phyloP scores from a whole-genome alignment of 208 protist genomes.

The Leishmania major region DNA sequence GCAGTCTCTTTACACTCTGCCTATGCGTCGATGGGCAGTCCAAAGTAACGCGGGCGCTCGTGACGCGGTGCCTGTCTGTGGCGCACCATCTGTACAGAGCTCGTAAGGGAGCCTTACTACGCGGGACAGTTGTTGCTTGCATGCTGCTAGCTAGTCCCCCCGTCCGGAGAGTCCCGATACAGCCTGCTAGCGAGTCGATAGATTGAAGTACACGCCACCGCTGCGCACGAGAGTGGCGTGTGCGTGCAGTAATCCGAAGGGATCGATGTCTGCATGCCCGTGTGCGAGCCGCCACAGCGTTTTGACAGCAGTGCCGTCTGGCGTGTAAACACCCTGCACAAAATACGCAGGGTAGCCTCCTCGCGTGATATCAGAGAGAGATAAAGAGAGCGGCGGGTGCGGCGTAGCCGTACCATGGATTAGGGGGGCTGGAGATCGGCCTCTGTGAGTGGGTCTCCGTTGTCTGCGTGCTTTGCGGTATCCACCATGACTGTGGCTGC shows the following conservation, averaged over 20 bases:
- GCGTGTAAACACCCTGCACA: not conserved
- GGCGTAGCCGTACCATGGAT: not conserved
- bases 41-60: not conserved
- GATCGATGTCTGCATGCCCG: not conserved
- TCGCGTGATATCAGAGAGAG: not conserved
- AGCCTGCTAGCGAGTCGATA: not conserved
- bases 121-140: not conserved
- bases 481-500: no score
- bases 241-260: not conserved
- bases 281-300: not conserved
- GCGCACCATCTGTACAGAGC: not conserved
- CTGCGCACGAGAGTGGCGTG: not conserved
- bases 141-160: not conserved
- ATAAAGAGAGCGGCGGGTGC: not conserved
- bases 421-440: not conserved
- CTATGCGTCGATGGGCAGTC: not conserved
- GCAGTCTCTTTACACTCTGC: not conserved
- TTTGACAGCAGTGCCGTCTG: not conserved
- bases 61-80: not conserved
- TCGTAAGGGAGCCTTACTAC: no score
- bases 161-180: not conserved
- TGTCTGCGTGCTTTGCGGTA: not conserved
- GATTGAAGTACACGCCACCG: not conserved
- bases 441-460: not conserved
- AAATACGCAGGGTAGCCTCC: no score